Conservation (phyloP, 2,329 filamentous ascomycete species). For the Westerdykella aurantiaca region DNA sequence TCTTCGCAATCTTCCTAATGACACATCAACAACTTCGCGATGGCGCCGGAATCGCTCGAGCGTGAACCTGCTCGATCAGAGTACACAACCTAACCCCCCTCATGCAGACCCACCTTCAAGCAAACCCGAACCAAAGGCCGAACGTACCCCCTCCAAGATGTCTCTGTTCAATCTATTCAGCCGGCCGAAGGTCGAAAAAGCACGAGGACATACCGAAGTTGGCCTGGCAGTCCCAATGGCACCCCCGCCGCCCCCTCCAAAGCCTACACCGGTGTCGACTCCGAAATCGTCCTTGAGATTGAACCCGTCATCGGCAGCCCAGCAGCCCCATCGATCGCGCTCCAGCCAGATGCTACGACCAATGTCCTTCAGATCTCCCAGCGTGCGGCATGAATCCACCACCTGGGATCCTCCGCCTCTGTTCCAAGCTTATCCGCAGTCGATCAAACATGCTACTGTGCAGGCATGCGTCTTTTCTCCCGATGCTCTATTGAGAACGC, state of each 20-base stretch:
- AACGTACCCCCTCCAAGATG: slow-evolving; percentile 39
- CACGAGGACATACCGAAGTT: slow-evolving; percentile 42
- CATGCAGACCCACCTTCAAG: slow-evolving; percentile 2
- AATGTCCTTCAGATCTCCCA: slow-evolving; percentile 23
- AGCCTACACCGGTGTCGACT: slow-evolving; percentile 14
- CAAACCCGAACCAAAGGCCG: slow-evolving; percentile 22
- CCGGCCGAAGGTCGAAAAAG: slow-evolving; percentile 45
- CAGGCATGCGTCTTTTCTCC: slow-evolving; percentile 61
- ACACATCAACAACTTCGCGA: slow-evolving; percentile 24
- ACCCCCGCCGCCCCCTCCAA: slow-evolving; percentile 22
- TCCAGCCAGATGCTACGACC: slow-evolving; percentile 30
- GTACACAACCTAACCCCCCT: slow-evolving; percentile 2
- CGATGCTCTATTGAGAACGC: slow-evolving; percentile 60
- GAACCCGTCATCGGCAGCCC: slow-evolving; percentile 25
- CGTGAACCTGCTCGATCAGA: slow-evolving; percentile 23
- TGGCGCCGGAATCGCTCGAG: slow-evolving; percentile 35
- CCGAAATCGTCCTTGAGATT: slow-evolving; percentile 26
- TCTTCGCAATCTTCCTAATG: slow-evolving; percentile 19
- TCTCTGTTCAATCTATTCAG: slow-evolving; percentile 48
- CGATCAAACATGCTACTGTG: slow-evolving; percentile 67
- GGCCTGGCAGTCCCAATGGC: slow-evolving; percentile 36
- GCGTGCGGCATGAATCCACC: slow-evolving; percentile 26
- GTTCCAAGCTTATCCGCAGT: slow-evolving; percentile 82
- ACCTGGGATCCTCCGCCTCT: slow-evolving; percentile 58
- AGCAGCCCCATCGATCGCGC: slow-evolving; percentile 27